A percentile compares a stretch with the other conserved stretches of the same genome.
These are phyloP conservation scores for Clitopilus hobsonii DNA, from an alignment of 768 basidiomycete species.

Conservation along the genomic window DNA sequence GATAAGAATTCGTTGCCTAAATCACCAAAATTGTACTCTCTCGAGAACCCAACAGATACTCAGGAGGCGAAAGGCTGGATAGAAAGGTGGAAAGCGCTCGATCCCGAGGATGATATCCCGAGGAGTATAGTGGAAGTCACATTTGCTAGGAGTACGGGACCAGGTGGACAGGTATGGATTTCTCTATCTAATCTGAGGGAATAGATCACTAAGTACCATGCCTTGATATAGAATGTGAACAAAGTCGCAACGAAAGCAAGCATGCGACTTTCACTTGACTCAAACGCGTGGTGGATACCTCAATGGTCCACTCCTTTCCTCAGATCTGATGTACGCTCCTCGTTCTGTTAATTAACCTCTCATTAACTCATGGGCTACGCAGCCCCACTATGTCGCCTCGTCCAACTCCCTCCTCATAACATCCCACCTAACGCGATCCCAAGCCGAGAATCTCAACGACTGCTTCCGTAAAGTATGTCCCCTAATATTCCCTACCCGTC, in stretches of 20 bases:
- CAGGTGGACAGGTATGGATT: conserved; percentile 69
- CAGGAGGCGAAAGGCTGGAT: conserved; percentile 54
- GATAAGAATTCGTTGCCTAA: conserved; percentile 23
- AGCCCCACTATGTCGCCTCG: conserved; percentile 69
- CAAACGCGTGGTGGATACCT: conserved; percentile 62
- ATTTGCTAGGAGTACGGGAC: conserved; percentile 79
- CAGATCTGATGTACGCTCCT: conserved; percentile 40
- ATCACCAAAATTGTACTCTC: conserved; percentile 35
- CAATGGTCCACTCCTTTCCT: conserved; percentile 52
- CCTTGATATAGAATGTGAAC: conserved; percentile 65
- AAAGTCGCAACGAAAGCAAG: conserved; percentile 85
- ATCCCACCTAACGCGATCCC: conserved; percentile 69
- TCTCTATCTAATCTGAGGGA: not conserved
- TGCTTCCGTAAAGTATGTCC: conserved; percentile 57
- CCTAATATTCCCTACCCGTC: not conserved
- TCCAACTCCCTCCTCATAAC: conserved; percentile 65
- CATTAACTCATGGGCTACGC: conserved; percentile 2
- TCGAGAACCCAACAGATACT: conserved; percentile 36
- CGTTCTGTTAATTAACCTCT: not conserved
- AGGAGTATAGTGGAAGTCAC: conserved; percentile 53
- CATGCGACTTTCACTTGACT: conserved; percentile 51
- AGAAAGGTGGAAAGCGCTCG: conserved; percentile 32
- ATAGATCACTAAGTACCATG: not conserved
- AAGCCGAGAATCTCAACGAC: conserved; percentile 71
- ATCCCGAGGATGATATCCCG: conserved; percentile 31